These are phyloP conservation scores for Hibiscus mutabilis DNA, from an alignment of 345 rosid species.

Conservation along the genomic window DNA sequence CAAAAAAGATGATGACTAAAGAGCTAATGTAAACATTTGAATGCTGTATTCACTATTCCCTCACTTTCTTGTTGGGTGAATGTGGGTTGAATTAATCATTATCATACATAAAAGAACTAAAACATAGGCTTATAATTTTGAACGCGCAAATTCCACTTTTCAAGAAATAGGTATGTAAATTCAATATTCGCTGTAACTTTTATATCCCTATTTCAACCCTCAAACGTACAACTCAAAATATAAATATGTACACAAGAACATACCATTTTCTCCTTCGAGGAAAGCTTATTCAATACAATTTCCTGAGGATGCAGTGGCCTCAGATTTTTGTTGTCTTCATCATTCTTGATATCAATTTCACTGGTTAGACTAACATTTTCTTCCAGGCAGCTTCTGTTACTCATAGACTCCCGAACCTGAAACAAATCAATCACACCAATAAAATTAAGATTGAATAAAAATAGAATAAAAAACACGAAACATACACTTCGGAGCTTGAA, in stretches of 20 bases:
- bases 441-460: slow-evolving; percentile 8
- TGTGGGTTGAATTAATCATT: not conserved
- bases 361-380: slow-evolving; percentile 14
- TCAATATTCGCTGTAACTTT: not conserved
- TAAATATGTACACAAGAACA: slow-evolving; percentile 6
- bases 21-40: not conserved
- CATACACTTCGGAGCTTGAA: not conserved
- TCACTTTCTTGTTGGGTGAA: not conserved
- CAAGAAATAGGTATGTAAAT: not conserved
- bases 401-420: slow-evolving; percentile 1
- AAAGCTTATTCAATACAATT: slow-evolving; percentile 39
- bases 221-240: slow-evolving; percentile 9
- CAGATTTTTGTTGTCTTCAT: slow-evolving; percentile 8
- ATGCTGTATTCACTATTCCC: not conserved
- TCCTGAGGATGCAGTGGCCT: slow-evolving; percentile 26
- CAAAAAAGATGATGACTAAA: not conserved
- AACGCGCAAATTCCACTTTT: too few species aligned
- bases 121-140: not conserved
- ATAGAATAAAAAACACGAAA: not conserved
- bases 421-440: not conserved
- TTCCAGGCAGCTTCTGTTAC: slow-evolving; percentile 17
- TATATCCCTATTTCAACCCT: slow-evolving; percentile 2
- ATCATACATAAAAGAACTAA: not conserved
- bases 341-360: slow-evolving; percentile 15
- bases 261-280: slow-evolving; percentile 13